These are phyloP conservation scores for Globisporangium echinulatum DNA, from an alignment of 352 stramenopile genomes.

Conservation along the genomic window DNA sequence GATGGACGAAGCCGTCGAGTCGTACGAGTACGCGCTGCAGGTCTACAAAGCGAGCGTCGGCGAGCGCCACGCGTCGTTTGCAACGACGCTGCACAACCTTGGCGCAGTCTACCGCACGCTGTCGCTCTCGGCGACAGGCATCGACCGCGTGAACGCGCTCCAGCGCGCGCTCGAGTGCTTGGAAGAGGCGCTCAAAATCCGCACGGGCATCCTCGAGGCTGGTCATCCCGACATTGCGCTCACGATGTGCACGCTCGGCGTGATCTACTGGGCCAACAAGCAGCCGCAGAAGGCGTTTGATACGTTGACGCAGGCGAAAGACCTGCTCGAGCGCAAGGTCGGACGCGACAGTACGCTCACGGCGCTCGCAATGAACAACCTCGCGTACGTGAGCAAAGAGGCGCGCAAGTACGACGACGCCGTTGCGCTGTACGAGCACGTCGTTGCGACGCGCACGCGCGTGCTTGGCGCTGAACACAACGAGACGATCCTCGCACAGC, in stretches of 20 bases:
- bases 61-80: slow-evolving; percentile 78
- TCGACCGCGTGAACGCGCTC: slow-evolving; percentile 60
- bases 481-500: slow-evolving; percentile 76
- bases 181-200: slow-evolving; percentile 74
- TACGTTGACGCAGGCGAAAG: slow-evolving; percentile 51
- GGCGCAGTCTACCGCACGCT: slow-evolving; percentile 66
- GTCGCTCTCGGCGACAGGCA: slow-evolving; percentile 45
- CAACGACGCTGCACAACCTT: slow-evolving; percentile 79
- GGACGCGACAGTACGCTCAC: slow-evolving; percentile 52
- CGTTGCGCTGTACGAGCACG: slow-evolving; percentile 59
- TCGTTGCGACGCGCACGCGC: slow-evolving; percentile 52
- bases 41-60: slow-evolving; percentile 78
- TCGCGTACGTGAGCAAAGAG: slow-evolving; percentile 77
- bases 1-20: slow-evolving; percentile 65
- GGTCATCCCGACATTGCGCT: slow-evolving; percentile 74
- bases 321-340: slow-evolving; percentile 55
- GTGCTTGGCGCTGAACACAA: slow-evolving; percentile 62
- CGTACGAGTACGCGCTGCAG: slow-evolving; percentile 75
- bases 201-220: slow-evolving; percentile 54
- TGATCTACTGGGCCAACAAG: slow-evolving; percentile 81
- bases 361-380: slow-evolving; percentile 78
- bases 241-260: slow-evolving; percentile 77
- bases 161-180: slow-evolving; percentile 74
- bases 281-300: slow-evolving; percentile 58
- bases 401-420: slow-evolving; percentile 59